Evolutionary conservation across 208 protist genomes (phyloP).

Genomic region (Trypanosoma platydactyli): DNA sequence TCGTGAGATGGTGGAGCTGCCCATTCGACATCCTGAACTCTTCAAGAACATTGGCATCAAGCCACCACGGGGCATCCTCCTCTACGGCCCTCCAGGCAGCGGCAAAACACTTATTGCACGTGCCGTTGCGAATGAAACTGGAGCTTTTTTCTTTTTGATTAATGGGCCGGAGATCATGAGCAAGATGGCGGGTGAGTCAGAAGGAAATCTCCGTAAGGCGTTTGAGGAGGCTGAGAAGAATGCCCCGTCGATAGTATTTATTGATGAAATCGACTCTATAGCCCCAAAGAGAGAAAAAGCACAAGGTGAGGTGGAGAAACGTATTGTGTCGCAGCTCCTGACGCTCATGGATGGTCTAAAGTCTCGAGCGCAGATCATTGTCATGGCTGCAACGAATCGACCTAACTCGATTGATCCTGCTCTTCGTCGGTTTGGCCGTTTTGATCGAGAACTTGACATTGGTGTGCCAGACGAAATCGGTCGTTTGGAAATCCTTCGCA

Average conservation of each 20-base stretch:
- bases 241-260: conserved; percentile 99
- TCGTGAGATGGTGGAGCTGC: conserved; percentile 99
- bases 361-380: conserved; percentile 97
- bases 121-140: conserved; percentile 99
- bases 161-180: conserved; percentile 99
- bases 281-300: conserved; percentile 99
- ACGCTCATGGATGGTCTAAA: conserved; percentile 99
- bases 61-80: conserved; percentile 96
- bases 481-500: conserved; percentile 98
- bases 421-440: conserved; percentile 99
- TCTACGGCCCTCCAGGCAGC: conserved; percentile 99
- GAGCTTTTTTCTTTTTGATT: conserved; percentile 99
- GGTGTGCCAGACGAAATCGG: conserved; percentile 99
- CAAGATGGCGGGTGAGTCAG: conserved; percentile 99
- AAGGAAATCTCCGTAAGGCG: conserved; percentile 99
- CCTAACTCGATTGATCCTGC: conserved; percentile 99
- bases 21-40: conserved; percentile 98
- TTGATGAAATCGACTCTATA: conserved; percentile 99
- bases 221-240: conserved; percentile 99
- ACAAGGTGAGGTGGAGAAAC: conserved; percentile 99
- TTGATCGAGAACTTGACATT: conserved; percentile 99
- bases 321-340: conserved; percentile 99
- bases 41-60: conserved; percentile 99
- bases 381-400: conserved; percentile 99
- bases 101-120: conserved; percentile 99